Evolutionary conservation across 805 yeast species (phyloP).

Genomic region (Wickerhamiella brachini): DNA sequence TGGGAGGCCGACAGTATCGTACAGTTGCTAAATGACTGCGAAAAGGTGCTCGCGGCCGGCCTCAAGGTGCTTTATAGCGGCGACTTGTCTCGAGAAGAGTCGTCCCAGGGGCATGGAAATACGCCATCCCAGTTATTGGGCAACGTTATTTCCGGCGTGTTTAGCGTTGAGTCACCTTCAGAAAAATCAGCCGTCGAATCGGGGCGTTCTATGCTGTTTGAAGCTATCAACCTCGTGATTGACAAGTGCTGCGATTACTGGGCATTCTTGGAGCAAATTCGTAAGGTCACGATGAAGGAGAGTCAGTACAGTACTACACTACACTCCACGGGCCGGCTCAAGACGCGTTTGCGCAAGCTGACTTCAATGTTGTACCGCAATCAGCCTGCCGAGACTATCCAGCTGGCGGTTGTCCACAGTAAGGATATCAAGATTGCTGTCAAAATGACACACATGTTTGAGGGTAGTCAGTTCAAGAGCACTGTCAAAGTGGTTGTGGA

Average conservation of each 20-base stretch:
- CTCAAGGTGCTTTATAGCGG: slow-evolving; percentile 7
- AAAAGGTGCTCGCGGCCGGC: slow-evolving; percentile 2
- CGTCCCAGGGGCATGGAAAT: background rate
- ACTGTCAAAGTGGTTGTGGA: slow-evolving; percentile 12
- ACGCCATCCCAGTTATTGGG: slow-evolving; percentile 34
- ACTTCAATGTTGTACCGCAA: slow-evolving; percentile 13
- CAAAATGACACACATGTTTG: slow-evolving; percentile 16
- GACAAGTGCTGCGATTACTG: slow-evolving; percentile 14
- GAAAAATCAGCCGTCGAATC: slow-evolving; percentile 36
- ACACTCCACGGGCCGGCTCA: slow-evolving; percentile 17
- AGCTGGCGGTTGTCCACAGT: slow-evolving; percentile 4
- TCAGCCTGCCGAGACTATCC: slow-evolving; percentile 12
- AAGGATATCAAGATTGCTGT: slow-evolving; percentile 10
- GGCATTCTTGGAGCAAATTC: slow-evolving; percentile 11
- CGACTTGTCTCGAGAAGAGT: background rate
- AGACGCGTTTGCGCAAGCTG: slow-evolving; percentile 19
- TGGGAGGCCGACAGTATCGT: slow-evolving; percentile 3
- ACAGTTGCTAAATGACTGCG: slow-evolving; percentile 3
- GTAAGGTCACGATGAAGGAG: background rate
- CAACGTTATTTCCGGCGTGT: slow-evolving; percentile 52
- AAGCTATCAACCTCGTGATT: slow-evolving; percentile 11
- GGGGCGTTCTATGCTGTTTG: slow-evolving; percentile 24
- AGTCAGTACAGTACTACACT: slow-evolving; percentile 10
- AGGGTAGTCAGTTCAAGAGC: slow-evolving; percentile 12
- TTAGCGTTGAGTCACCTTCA: slow-evolving; percentile 53